Evolutionary conservation across 345 rosid genomes (phyloP).

Genomic region (Leavenworthia alabamica): DNA sequence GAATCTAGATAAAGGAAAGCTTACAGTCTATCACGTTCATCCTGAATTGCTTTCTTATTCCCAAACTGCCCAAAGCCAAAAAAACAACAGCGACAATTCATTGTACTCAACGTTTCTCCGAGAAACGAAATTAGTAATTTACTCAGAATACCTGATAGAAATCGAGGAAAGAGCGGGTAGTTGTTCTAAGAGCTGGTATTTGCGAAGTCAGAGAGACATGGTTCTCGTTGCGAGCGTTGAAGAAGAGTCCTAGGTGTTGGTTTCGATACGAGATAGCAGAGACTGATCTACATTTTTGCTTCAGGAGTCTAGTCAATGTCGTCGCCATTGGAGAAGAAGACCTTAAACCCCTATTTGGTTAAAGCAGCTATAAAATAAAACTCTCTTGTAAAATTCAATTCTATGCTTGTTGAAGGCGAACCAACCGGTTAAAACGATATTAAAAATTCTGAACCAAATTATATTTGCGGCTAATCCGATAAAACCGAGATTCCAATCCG

Average conservation of each 20-base stretch:
- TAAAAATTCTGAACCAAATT: neutral
- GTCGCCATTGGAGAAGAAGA: conserved; percentile 38
- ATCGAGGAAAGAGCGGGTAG: conserved; percentile 63
- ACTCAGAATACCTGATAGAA: conserved; percentile 43
- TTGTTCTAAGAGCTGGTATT: conserved; percentile 37
- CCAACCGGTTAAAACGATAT: conserved; percentile 3
- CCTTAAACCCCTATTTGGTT: conserved; percentile 30
- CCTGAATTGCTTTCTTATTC: conserved; percentile 61
- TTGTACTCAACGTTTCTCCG: neutral
- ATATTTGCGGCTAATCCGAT: neutral
- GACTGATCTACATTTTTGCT: conserved; percentile 24
- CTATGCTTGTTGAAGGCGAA: neutral
- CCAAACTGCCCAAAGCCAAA: conserved; percentile 45
- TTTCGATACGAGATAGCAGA: conserved; percentile 25
- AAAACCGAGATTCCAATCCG: conserved; percentile 7
- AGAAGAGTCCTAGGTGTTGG: conserved; percentile 3
- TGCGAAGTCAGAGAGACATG: conserved; percentile 36
- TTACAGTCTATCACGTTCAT: conserved; percentile 89
- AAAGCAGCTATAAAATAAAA: neutral
- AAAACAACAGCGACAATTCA: neutral
- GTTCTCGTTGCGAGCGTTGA: conserved; percentile 12
- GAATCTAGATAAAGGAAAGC: conserved; percentile 22
- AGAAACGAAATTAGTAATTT: neutral
- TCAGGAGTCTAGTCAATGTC: conserved; percentile 39
- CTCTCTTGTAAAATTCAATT: neutral